Conservation (phyloP, 345 rosid genomes). For the Psidium friedrichsthalianum region DNA sequence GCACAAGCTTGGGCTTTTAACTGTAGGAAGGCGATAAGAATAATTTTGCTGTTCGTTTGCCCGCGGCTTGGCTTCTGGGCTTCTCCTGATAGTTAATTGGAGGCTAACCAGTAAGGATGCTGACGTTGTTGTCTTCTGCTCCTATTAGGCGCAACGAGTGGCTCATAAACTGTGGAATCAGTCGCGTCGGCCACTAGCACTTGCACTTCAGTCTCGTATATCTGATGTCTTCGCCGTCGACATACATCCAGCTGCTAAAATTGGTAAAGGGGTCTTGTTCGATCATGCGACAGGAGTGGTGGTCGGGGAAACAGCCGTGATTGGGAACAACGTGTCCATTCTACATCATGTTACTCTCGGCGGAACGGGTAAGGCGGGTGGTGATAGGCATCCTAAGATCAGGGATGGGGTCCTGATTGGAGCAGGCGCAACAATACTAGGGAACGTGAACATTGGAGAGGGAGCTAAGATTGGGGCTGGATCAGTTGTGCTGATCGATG, state of each 20-base stretch:
- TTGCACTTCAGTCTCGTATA: slow-evolving; percentile 87
- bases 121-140: not conserved
- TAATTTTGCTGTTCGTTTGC: not conserved
- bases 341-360: slow-evolving; percentile 92
- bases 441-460: slow-evolving; percentile 69
- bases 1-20: not conserved
- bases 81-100: not conserved
- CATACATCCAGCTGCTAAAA: slow-evolving; percentile 90
- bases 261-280: slow-evolving; percentile 76
- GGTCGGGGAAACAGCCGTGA: slow-evolving; percentile 79
- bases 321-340: slow-evolving; percentile 89
- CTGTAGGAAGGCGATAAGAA: not conserved
- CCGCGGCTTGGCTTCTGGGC: not conserved
- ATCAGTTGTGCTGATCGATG: slow-evolving; percentile 73
- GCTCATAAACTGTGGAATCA: slow-evolving; percentile 82
- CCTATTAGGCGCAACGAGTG: slow-evolving; percentile 70
- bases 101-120: not conserved
- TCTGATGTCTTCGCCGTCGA: slow-evolving; percentile 91
- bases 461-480: slow-evolving; percentile 97
- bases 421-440: slow-evolving; percentile 87
- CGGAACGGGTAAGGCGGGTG: slow-evolving; percentile 74
- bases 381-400: slow-evolving; percentile 86
- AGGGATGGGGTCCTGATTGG: slow-evolving; percentile 94
- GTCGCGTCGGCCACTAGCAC: slow-evolving; percentile 67
- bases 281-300: slow-evolving; percentile 97